Evolutionary conservation across 768 basidiomycete genomes (phyloP), one percentile per base, ranked within the genome.

Genomic region (Arthromyces matolae): DNA sequence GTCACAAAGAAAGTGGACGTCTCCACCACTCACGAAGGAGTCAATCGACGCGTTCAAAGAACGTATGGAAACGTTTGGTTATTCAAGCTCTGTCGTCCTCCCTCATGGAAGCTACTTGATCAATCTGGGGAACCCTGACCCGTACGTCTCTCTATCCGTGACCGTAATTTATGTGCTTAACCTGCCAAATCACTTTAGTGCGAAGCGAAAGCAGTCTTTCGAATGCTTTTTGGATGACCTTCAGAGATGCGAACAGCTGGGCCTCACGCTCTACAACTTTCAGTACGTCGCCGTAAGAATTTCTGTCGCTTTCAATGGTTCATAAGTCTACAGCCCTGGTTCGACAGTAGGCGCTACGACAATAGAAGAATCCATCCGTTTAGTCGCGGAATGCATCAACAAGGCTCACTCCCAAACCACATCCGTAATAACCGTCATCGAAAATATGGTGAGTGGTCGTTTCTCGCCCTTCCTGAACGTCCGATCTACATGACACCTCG

Each of bases 91-190:
- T n/a, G 67, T 85, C 50, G 72, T 93, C 1, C 67, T 94, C 2
- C 89, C 89, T 1, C 92, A 93, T 54, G 90, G 89, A 23, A 90
- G 81, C 55, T 93, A 93, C 61, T 76, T 93, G 23, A 77, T 93
- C 41, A 93, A 93, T 59, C 74, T 93, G 1, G 91, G 83, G 33
- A 92, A 92, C 62, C 84, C 86, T 0, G 86, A 91, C 49, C 53
- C 54, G 88, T 89, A 42, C 46, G 86, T 66, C 23, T 33, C 16
- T 36, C 34, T 31, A n/a, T n/a, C n/a, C n/a, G n/a, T 25, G 27
- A 22, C 33, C 24, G 7, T 28, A 25, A 36, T 45, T 13, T 22
- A 27, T 19, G 19, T 33, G n/a, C 24, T 18, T n/a, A n/a, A n/a
- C n/a, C n/a, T n/a, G n/a, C n/a, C n/a, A n/a, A 13, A 43, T 28